Conservation (phyloP, 2,329 filamentous ascomycete species). For the Fonsecaea nubica region DNA sequence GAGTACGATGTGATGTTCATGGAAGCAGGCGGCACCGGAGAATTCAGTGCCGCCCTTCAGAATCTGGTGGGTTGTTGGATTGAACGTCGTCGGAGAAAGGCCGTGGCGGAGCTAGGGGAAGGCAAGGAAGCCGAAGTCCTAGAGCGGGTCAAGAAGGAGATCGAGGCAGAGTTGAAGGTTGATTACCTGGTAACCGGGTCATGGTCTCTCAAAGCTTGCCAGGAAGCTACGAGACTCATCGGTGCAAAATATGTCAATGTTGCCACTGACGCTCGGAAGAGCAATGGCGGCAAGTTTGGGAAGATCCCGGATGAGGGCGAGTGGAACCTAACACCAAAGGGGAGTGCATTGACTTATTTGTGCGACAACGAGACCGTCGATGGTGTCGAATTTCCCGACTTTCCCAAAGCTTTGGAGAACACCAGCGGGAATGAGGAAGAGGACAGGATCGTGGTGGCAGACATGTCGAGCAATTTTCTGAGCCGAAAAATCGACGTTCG, state of each 20-base stretch:
- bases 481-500: slow-evolving; percentile 76
- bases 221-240: slow-evolving; percentile 79
- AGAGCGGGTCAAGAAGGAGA: slow-evolving; percentile 66
- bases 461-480: slow-evolving; percentile 95
- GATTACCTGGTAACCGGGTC: slow-evolving; percentile 92
- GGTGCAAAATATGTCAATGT: slow-evolving; percentile 80
- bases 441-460: slow-evolving; percentile 79
- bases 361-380: slow-evolving; percentile 90
- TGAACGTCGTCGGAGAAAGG: slow-evolving; percentile 66
- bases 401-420: slow-evolving; percentile 69
- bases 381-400: slow-evolving; percentile 80
- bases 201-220: slow-evolving; percentile 87
- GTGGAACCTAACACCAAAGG: slow-evolving; percentile 70
- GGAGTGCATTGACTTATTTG: slow-evolving; percentile 77
- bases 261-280: slow-evolving; percentile 68
- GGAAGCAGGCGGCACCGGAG: slow-evolving; percentile 82
- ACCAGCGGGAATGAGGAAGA: slow-evolving; percentile 62
- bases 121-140: slow-evolving; percentile 59
- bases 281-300: slow-evolving; percentile 82
- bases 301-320: slow-evolving; percentile 80
- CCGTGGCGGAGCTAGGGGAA: slow-evolving; percentile 61
- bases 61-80: slow-evolving; percentile 87
- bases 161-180: slow-evolving; percentile 74
- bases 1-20: slow-evolving; percentile 90
- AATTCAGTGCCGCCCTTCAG: slow-evolving; percentile 83